Evolutionary conservation across 495 filamentous ascomycete genomes (phyloP).

Genomic region (Daldinia childiae): DNA sequence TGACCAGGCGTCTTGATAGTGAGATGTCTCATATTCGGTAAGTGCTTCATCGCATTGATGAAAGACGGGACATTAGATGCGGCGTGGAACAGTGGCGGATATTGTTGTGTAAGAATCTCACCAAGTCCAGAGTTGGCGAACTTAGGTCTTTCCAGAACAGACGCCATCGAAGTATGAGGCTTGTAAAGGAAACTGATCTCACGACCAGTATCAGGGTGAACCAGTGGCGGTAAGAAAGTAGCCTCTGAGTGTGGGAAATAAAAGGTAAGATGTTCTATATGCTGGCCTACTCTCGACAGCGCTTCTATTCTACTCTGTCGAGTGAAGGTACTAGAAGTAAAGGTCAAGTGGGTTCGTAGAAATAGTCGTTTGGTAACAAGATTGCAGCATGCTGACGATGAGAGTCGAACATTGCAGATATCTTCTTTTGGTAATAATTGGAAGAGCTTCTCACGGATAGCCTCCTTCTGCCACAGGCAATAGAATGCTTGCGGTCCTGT

Average conservation of each 20-base stretch:
- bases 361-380: constrained; percentile 64
- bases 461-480: constrained; percentile 63
- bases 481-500: constrained; percentile 57
- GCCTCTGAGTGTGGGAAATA: constrained; percentile 71
- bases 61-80: constrained; percentile 85
- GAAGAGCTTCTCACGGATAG: constrained; percentile 61
- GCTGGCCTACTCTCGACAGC: constrained; percentile 73
- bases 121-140: constrained; percentile 70
- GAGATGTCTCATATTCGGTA: constrained; percentile 73
- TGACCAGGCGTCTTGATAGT: constrained; percentile 77
- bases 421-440: constrained; percentile 59
- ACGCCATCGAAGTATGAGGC: constrained; percentile 66
- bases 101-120: constrained; percentile 80
- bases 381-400: constrained; percentile 61
- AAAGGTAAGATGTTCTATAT: constrained; percentile 76
- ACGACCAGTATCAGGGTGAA: constrained; percentile 74
- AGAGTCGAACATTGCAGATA: constrained; percentile 60
- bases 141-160: constrained; percentile 62
- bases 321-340: constrained; percentile 75
- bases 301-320: constrained; percentile 72
- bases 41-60: constrained; percentile 69
- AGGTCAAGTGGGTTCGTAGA: constrained; percentile 66
- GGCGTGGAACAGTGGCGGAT: constrained; percentile 82
- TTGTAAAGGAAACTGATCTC: constrained; percentile 79
- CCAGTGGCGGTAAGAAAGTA: constrained; percentile 79